Conservation (phyloP, 768 basidiomycete genomes). For the Leccinum obscurum region DNA sequence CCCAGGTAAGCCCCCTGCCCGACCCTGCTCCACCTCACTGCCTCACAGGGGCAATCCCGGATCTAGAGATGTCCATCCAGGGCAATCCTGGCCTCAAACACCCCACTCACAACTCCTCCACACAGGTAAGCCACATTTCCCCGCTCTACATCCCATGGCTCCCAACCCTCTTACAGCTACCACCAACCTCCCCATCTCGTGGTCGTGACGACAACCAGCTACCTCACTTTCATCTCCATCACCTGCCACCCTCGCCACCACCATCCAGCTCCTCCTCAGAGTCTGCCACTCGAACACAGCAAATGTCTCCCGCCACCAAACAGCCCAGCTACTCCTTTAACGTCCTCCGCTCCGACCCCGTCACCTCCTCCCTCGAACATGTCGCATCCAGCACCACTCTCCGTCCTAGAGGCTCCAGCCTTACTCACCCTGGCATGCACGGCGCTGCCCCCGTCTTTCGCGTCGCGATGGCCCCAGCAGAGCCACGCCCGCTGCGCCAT, state of each 20-base stretch:
- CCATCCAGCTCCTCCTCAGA: constrained; percentile 32
- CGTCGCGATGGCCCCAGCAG: constrained; percentile 33
- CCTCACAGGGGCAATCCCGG: constrained; percentile 10
- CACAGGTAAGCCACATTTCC: constrained; percentile 9
- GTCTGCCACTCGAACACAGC: constrained; percentile 22
- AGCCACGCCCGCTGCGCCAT: constrained; percentile 22
- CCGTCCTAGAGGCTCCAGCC: constrained; percentile 30
- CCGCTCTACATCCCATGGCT: constrained; percentile 8
- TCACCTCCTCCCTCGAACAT: constrained; percentile 43
- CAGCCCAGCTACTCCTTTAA: constrained; percentile 39
- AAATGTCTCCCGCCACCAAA: constrained; percentile 13
- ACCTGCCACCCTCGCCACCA: constrained; percentile 22
- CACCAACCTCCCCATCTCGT: constrained; percentile 1
- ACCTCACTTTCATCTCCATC: constrained; percentile 12
- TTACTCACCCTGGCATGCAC: constrained; percentile 27
- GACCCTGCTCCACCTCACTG: background rate
- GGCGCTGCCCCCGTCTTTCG: constrained; percentile 40
- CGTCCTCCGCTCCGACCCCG: constrained; percentile 45
- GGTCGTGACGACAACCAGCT: background rate
- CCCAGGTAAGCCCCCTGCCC: constrained; percentile 39
- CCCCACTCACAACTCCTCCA: background rate
- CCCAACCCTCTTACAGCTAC: background rate
- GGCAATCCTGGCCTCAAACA: constrained; percentile 3
- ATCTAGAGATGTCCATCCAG: constrained; percentile 26
- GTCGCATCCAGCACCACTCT: constrained; percentile 43